A percentile compares a stretch with the other conserved stretches of the same genome.
phyloP scores from a whole-genome alignment of 768 basidiomycete genomes.

The Tephrocybe sp. region DNA sequence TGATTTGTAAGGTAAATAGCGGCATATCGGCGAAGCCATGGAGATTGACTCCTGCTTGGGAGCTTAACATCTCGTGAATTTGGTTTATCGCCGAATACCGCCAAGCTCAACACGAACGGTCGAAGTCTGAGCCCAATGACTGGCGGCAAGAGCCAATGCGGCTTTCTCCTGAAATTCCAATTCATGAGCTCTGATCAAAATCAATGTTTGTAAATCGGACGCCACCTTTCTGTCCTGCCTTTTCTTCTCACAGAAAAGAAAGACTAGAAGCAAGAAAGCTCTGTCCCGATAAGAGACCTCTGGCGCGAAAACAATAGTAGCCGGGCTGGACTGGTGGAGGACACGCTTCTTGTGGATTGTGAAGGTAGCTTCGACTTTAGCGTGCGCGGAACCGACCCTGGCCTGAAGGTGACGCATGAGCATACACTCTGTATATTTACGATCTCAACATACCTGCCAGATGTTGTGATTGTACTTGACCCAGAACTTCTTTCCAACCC shows the following conservation, averaged over 20 bases:
- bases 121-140: background rate
- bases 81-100: background rate
- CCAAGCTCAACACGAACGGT: background rate
- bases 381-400: background rate
- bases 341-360: background rate
- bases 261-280: background rate
- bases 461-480: conserved; percentile 2
- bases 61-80: too few species aligned
- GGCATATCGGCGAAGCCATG: too few species aligned
- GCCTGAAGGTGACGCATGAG: background rate
- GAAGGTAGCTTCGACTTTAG: background rate
- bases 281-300: background rate
- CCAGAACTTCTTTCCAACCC: background rate
- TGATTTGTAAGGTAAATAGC: too few species aligned
- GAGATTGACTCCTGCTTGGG: too few species aligned
- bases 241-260: background rate
- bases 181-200: too few species aligned
- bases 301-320: background rate
- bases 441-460: background rate
- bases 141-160: background rate
- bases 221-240: background rate
- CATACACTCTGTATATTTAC: background rate
- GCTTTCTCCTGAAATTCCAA: background rate
- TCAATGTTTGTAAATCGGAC: too few species aligned
- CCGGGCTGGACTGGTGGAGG: background rate